A percentile compares a stretch with the other conserved stretches of the same genome.
These are phyloP conservation scores for Sclerotinia spermophila DNA, from an alignment of 2,329 filamentous ascomycete genomes.

Conservation along the genomic window DNA sequence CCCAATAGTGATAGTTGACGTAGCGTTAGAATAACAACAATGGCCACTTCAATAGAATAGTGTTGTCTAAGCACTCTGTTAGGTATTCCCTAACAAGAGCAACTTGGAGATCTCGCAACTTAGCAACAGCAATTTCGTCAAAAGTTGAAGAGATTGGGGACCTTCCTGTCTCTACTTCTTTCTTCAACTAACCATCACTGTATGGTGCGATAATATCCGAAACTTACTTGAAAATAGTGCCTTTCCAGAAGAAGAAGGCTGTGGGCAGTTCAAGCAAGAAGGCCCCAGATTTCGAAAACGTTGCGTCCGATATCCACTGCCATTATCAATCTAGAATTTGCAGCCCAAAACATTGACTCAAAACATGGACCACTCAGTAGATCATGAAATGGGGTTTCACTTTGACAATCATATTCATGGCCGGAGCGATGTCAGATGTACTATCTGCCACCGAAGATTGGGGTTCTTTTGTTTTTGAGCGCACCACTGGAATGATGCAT, in stretches of 20 bases:
- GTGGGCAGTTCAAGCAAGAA: not conserved
- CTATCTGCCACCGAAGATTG: not conserved
- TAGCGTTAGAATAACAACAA: not conserved
- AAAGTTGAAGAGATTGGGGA: not conserved
- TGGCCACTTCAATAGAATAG: not conserved
- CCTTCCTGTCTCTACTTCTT: not conserved
- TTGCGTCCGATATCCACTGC: not conserved
- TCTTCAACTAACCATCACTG: not conserved
- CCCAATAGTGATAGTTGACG: not conserved
- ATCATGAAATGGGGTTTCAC: not conserved
- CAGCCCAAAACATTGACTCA: not conserved
- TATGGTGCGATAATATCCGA: not conserved
- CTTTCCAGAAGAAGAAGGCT: not conserved
- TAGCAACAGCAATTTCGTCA: not conserved
- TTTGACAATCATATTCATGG: not conserved
- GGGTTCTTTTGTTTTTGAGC: not conserved
- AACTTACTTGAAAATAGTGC: not conserved
- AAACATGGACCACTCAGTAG: not conserved
- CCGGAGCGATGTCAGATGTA: not conserved
- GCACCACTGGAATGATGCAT: not conserved
- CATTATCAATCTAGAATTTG: not conserved
- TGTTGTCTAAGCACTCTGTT: not conserved
- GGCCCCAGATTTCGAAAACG: not conserved
- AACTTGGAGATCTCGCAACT: not conserved
- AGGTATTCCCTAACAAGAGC: not conserved